These are phyloP conservation scores for Austroboletus rostrupii DNA, from an alignment of 1,284 basidiomycete genomes.

Conservation along the genomic window DNA sequence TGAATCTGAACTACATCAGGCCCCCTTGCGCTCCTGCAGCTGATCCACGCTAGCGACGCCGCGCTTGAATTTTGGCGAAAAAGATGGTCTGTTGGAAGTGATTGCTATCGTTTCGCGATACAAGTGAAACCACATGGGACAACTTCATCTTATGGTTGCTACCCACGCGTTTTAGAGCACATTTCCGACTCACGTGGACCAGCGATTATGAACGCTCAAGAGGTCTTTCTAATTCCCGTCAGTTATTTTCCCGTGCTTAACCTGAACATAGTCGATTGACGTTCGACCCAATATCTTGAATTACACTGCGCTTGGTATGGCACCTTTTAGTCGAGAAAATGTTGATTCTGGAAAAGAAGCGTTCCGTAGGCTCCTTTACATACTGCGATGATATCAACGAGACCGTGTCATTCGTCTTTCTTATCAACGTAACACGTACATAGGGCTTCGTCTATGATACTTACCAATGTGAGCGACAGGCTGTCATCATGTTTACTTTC, in stretches of 20 bases:
- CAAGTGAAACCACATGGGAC: background rate
- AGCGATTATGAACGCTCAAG: background rate
- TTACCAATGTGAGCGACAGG: too few species aligned
- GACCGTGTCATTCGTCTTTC: background rate
- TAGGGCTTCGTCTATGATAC: too few species aligned
- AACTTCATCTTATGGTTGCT: background rate
- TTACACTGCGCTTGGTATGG: background rate
- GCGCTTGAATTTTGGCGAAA: background rate
- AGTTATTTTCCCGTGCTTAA: background rate
- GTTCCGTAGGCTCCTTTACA: background rate
- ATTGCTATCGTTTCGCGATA: too few species aligned
- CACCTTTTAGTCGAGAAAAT: background rate
- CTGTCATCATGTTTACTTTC: too few species aligned
- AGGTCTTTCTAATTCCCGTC: background rate
- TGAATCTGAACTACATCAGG: too few species aligned
- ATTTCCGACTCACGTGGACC: background rate
- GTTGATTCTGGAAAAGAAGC: background rate
- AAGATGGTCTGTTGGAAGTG: background rate
- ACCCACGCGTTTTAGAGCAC: background rate
- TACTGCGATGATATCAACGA: background rate
- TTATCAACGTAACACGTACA: background rate
- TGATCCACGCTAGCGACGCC: background rate
- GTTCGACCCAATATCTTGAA: background rate
- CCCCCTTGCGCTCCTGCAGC: too few species aligned
- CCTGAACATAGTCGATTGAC: background rate